phyloP scores from a whole-genome alignment of 164 flowering plant genomes.

The Santalum album region DNA sequence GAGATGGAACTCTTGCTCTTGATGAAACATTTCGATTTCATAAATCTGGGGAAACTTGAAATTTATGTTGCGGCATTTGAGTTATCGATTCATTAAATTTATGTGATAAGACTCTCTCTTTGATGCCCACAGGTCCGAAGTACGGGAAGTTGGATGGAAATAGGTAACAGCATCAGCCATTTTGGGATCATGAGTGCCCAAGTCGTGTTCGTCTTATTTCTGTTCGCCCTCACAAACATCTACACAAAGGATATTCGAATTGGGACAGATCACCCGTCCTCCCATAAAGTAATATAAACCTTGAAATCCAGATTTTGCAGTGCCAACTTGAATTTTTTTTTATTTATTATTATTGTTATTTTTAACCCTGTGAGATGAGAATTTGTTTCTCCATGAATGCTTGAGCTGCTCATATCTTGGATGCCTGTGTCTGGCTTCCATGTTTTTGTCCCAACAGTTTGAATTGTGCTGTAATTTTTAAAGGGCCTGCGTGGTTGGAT shows the following conservation, averaged over 20 bases:
- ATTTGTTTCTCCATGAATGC: too few species aligned
- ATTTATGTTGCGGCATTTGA: background rate
- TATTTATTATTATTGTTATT: too few species aligned
- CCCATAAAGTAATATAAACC: slow-evolving; percentile 43
- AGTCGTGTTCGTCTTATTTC: slow-evolving; percentile 84
- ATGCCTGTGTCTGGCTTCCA: too few species aligned
- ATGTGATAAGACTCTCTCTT: background rate
- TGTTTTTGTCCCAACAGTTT: too few species aligned
- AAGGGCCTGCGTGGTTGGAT: too few species aligned
- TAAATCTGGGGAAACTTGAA: background rate
- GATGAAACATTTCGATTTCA: background rate
- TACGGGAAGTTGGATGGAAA: slow-evolving; percentile 99
- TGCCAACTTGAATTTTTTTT: background rate
- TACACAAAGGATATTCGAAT: slow-evolving; percentile 74
- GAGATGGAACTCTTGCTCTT: background rate
- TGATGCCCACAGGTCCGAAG: slow-evolving; percentile 53
- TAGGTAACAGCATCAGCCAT: slow-evolving; percentile 98
- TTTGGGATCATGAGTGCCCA: slow-evolving; percentile 97
- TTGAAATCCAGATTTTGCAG: background rate
- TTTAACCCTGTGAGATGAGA: too few species aligned
- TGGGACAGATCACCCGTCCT: slow-evolving; percentile 21
- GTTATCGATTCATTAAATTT: slow-evolving; percentile 6
- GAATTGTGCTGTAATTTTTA: too few species aligned
- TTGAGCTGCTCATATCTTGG: too few species aligned
- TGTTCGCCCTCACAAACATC: slow-evolving; percentile 79